Base-by-base conservation (phyloP, 1,284 basidiomycete genomes). In the Ceratobasidium theobromae region DNA sequence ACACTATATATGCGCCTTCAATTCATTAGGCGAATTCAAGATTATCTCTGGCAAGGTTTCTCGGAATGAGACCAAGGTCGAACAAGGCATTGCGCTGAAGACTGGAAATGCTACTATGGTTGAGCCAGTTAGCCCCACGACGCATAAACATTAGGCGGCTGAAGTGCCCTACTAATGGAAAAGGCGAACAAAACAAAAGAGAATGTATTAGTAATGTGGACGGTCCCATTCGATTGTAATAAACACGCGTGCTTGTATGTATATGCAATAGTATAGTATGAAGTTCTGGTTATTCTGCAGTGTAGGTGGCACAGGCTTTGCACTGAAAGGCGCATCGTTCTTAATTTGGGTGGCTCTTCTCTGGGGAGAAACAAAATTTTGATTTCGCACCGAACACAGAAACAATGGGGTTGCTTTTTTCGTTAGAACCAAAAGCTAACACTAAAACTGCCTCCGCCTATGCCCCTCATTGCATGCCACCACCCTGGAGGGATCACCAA, bases 391-490 rank as follows among this genome's bases (percentile, higher is more conserved):
- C n/a, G n/a, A n/a, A n/a, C n/a, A n/a, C n/a, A n/a, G n/a, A n/a
- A n/a, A n/a, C n/a, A 16, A 38, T 38, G 35, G 35, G 35, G 16
- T 8, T 38, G 35, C 6, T 16, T 38, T 38, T 6, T 38, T 38
- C 8, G 54, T 14, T 51, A 62, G n/a, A 62, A 62, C 57, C 57
- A 62, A 30, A 62, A 62, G 21, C 57, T 49, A 27, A 62, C 57
- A 18, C 57, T 62, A 51, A 62, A 62, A 25, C 45, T 62, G 12
- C 21, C 46, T 14, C 45, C 46, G 12, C 46, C 84, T 76, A 93
- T 89, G 73, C 87, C 88, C 53, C 86, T 82, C 90, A 95, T 92
- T 4, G 88, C 89, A 76, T 95, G 93, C 93, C 93, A 95, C 93
- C 93, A 97, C 23, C 91, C 87, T 1, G 90, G 88, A 25, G 94